Evolutionary conservation across 139 green algal species (phyloP).

Genomic region (Coelastrella sp.): DNA sequence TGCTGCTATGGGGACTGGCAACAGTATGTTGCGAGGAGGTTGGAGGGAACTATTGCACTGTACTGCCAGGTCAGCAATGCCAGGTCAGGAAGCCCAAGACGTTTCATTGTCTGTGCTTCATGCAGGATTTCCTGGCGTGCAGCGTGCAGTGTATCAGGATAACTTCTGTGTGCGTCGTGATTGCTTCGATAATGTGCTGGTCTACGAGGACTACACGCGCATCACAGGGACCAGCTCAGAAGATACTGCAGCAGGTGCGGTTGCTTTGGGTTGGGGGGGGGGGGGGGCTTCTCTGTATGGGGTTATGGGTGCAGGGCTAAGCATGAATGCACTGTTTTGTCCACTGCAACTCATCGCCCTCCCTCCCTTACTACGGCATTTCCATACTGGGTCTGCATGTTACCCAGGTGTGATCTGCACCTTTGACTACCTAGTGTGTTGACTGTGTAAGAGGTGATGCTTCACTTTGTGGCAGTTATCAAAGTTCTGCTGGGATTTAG

Average conservation of each 20-base stretch:
- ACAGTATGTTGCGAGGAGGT: neutral
- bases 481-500: too few relatives aligned
- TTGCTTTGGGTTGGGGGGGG: neutral
- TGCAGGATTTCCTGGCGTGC: slow-evolving; percentile 25
- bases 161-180: neutral
- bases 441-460: too few relatives aligned
- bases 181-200: slow-evolving; percentile 14
- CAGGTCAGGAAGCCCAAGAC: neutral
- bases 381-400: too few relatives aligned
- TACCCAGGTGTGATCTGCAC: too few relatives aligned
- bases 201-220: slow-evolving; percentile 8
- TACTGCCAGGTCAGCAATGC: neutral
- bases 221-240: neutral
- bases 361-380: too few relatives aligned
- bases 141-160: neutral
- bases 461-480: neutral
- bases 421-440: too few relatives aligned
- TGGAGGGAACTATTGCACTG: neutral
- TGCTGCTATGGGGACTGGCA: too few relatives aligned
- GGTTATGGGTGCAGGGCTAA: neutral
- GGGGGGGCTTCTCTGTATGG: neutral
- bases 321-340: neutral
- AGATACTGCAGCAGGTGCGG: slow-evolving; percentile 30
- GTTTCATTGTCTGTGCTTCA: neutral
- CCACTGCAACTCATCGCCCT: too few relatives aligned